A percentile compares a stretch with the other conserved stretches of the same genome.
These are phyloP conservation scores for Apophysomyces ossiformis DNA, from an alignment of 371 early-diverging fungal genomes.

Conservation along the genomic window DNA sequence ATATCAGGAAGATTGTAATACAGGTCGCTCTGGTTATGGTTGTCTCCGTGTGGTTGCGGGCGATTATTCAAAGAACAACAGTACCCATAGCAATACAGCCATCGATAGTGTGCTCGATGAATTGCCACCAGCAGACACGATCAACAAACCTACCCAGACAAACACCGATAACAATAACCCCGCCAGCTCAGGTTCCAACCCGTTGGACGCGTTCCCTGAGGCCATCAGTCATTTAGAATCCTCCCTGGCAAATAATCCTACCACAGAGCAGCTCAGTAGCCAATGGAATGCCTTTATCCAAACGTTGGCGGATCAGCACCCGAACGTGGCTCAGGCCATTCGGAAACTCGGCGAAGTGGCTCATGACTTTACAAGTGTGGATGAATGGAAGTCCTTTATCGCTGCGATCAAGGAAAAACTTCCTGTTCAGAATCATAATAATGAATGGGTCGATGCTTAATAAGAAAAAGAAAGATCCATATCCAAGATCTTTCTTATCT, in stretches of 20 bases:
- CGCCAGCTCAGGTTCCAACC: not conserved
- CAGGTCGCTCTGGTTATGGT: constrained; percentile 44
- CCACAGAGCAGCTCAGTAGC: constrained; percentile 11
- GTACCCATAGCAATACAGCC: not conserved
- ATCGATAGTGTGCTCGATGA: constrained; percentile 1
- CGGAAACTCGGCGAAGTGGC: constrained; percentile 9
- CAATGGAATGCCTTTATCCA: constrained; percentile 19
- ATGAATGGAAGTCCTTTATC: constrained; percentile 20
- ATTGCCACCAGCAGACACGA: constrained; percentile 4
- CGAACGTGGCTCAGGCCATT: constrained; percentile 6
- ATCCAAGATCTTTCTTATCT: constrained; percentile 2
- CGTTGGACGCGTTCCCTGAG: constrained; percentile 18
- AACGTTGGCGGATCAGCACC: constrained; percentile 12
- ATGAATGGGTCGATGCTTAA: not conserved
- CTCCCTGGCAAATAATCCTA: not conserved
- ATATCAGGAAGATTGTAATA: constrained; percentile 36
- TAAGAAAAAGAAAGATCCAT: not conserved
- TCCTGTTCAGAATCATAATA: constrained; percentile 18
- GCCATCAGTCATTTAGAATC: constrained; percentile 5
- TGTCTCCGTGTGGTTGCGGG: constrained; percentile 47
- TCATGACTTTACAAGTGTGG: constrained; percentile 7
- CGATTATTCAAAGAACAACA: constrained; percentile 29
- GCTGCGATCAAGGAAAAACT: constrained; percentile 12
- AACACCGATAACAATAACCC: not conserved
- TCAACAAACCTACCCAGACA: not conserved